Percentiles rank a stretch among this genome's conserved stretches.
Conservation (phyloP, 1,284 basidiomycete genomes). For the Ustilago xerochloae region DNA sequence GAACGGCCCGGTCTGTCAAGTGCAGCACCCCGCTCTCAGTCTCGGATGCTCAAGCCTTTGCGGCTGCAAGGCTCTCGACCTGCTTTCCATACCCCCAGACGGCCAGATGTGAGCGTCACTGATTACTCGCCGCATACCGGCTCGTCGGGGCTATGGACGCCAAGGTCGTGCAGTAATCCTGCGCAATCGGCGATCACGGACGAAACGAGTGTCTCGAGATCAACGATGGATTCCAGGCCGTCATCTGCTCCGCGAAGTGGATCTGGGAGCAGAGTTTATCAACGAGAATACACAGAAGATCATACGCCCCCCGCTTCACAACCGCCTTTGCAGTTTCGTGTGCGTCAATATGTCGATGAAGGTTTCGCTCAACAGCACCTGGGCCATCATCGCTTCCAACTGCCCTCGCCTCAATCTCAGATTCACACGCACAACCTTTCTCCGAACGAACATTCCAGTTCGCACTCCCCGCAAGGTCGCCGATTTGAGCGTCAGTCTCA, state of each 20-base stretch:
- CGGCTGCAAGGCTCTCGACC: slow-evolving; percentile 1
- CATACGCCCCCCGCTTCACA: no score
- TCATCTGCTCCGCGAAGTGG: not conserved
- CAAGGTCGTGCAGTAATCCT: slow-evolving; percentile 9
- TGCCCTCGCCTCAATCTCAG: no score
- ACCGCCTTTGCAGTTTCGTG: no score
- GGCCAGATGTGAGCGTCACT: slow-evolving; percentile 9
- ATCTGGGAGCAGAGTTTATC: not conserved
- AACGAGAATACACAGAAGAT: no score
- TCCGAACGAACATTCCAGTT: no score
- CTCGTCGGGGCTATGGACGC: slow-evolving; percentile 24
- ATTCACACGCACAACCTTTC: no score
- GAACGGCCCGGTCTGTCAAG: no score
- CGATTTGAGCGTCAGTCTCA: not conserved
- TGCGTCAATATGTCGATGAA: no score
- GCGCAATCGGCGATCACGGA: slow-evolving; percentile 19
- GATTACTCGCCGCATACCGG: slow-evolving; percentile 13
- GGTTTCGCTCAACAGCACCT: no score
- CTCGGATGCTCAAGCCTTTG: slow-evolving; percentile 2
- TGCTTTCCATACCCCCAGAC: not conserved
- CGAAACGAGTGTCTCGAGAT: slow-evolving; percentile 5
- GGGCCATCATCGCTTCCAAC: no score
- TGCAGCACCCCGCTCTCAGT: no score
- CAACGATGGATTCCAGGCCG: not conserved
- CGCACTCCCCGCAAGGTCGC: no score